Evolutionary conservation across 352 stramenopile species (phyloP).

Genomic region (Phytophthora brassicae): DNA sequence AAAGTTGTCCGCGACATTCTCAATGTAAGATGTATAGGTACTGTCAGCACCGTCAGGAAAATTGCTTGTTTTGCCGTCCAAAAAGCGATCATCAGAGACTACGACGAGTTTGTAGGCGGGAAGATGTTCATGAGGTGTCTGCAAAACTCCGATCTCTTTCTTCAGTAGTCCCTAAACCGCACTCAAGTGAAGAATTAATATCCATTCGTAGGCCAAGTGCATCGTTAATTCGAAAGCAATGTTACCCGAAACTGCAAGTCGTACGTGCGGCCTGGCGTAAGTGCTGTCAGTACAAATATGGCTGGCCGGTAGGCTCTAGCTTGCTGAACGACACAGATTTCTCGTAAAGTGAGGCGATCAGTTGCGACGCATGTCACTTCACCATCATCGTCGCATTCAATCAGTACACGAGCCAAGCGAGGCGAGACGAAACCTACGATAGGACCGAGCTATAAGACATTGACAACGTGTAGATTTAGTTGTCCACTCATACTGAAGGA

Average conservation of each 20-base stretch:
- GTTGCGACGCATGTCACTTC: constrained; percentile 40
- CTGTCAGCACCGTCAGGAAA: not conserved
- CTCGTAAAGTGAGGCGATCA: constrained; percentile 36
- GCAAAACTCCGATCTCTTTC: constrained; percentile 17
- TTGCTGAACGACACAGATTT: constrained; percentile 1
- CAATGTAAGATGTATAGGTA: constrained; percentile 24
- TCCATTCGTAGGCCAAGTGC: not conserved
- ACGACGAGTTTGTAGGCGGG: constrained; percentile 35
- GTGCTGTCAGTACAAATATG: constrained; percentile 32
- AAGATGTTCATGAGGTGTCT: constrained; percentile 31
- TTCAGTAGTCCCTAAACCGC: constrained; percentile 29
- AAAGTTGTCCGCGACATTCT: constrained; percentile 33
- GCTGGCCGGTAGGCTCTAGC: constrained; percentile 22
- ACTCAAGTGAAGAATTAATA: constrained; percentile 1
- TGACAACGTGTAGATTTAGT: not conserved
- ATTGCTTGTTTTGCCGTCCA: constrained; percentile 16
- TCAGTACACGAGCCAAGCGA: constrained; percentile 33
- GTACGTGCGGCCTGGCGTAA: constrained; percentile 41
- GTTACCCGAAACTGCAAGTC: constrained; percentile 42
- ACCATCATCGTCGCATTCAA: constrained; percentile 44
- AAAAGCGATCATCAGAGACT: constrained; percentile 25
- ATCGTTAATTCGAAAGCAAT: not conserved
- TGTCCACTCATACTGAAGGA: not conserved
- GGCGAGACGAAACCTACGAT: constrained; percentile 43
- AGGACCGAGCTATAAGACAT: constrained; percentile 36